These are phyloP conservation scores for Fusarium armeniacum DNA, from an alignment of 2,329 filamentous ascomycete genomes.

Conservation along the genomic window DNA sequence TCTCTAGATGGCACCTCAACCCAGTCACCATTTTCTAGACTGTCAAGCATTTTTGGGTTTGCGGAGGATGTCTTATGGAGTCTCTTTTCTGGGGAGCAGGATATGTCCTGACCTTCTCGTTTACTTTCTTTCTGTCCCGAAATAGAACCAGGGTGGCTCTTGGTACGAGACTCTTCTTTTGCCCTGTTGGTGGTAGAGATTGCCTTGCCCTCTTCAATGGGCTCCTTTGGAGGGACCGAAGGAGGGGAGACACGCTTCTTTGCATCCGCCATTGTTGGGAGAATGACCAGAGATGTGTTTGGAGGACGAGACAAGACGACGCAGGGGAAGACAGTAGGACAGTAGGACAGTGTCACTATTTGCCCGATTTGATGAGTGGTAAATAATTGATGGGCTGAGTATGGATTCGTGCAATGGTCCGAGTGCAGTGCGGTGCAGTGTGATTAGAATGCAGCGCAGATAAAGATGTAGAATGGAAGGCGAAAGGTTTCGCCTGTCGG, in stretches of 20 bases:
- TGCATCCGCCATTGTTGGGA: slow-evolving; percentile 27
- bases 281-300: neutral
- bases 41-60: slow-evolving; percentile 16
- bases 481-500: slow-evolving; percentile 19
- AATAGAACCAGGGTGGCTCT: neutral
- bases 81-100: slow-evolving; percentile 35
- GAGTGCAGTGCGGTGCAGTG: neutral
- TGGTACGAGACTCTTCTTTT: slow-evolving; percentile 1
- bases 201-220: slow-evolving; percentile 8
- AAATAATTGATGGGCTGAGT: neutral
- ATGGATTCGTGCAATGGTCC: neutral
- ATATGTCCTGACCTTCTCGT: slow-evolving; percentile 20
- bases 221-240: slow-evolving; percentile 36
- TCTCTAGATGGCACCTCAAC: slow-evolving; percentile 20
- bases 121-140: slow-evolving; percentile 17
- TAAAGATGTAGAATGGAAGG: slow-evolving; percentile 2
- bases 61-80: slow-evolving; percentile 31
- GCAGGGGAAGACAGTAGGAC: neutral
- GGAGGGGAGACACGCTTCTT: slow-evolving; percentile 26
- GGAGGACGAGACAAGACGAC: neutral
- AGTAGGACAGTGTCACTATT: slow-evolving; percentile 7
- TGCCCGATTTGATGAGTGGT: neutral
- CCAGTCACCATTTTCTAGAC: slow-evolving; percentile 12
- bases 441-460: neutral
- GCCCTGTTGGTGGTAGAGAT: neutral